A percentile compares a stretch with the other conserved stretches of the same genome.
These are phyloP conservation scores for Phaeosphaeria sp. DNA, from an alignment of 2,329 filamentous ascomycete species.

Conservation along the genomic window DNA sequence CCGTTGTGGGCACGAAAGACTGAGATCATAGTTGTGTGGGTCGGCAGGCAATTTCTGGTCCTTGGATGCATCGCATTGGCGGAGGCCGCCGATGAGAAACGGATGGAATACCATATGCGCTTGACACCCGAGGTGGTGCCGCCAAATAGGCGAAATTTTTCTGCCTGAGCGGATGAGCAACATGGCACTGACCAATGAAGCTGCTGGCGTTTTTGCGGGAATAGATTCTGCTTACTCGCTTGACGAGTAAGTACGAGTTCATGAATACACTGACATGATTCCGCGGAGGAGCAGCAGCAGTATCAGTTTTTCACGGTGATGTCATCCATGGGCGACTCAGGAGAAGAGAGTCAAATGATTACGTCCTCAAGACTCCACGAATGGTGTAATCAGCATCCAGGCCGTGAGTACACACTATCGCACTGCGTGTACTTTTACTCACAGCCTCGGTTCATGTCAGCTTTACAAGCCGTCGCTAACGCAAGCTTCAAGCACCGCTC, in stretches of 20 bases:
- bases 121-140: neutral
- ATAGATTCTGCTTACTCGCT: neutral
- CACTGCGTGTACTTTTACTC: neutral
- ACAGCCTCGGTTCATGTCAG: neutral
- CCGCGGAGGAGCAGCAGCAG: neutral
- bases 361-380: neutral
- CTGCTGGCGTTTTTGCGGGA: neutral
- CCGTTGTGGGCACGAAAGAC: slow-evolving; percentile 1
- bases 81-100: neutral
- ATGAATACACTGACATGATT: neutral
- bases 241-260: neutral
- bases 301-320: neutral
- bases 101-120: neutral
- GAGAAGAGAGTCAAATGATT: neutral
- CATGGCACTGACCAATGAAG: neutral
- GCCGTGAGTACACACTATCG: neutral
- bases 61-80: neutral
- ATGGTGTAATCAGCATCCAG: neutral
- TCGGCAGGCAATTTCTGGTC: neutral
- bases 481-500: neutral
- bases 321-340: neutral
- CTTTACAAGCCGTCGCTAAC: neutral
- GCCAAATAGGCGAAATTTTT: neutral
- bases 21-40: neutral
- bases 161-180: neutral